Conservation (phyloP, 1,284 basidiomycete genomes). For the Rhodotorula glutinis region DNA sequence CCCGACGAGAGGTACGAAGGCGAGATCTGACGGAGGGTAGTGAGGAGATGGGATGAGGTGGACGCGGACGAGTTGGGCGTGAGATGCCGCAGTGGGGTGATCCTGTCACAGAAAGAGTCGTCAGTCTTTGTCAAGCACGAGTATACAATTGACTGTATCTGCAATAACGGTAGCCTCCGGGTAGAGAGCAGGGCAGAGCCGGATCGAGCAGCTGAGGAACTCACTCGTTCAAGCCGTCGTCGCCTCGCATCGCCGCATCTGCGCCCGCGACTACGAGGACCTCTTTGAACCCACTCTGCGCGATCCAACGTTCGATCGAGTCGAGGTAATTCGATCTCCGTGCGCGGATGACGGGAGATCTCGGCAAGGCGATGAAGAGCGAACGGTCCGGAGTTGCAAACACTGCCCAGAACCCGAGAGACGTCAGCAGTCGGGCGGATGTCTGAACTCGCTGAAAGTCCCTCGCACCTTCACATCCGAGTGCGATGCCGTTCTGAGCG, state of each 20-base stretch:
- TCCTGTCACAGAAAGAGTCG: not conserved
- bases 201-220: too few species aligned
- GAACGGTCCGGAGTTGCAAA: constrained; percentile 7
- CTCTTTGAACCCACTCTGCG: constrained; percentile 10
- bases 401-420: not conserved
- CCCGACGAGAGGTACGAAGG: constrained; percentile 55
- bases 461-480: constrained; percentile 25
- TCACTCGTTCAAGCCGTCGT: constrained; percentile 27
- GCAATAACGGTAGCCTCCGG: too few species aligned
- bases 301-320: constrained; percentile 12
- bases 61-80: constrained; percentile 48
- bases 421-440: too few species aligned
- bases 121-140: too few species aligned
- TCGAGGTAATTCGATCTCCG: constrained; percentile 23
- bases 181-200: too few species aligned
- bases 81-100: constrained; percentile 24
- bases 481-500: constrained; percentile 15
- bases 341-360: constrained; percentile 33
- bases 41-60: constrained; percentile 51
- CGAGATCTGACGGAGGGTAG: constrained; percentile 56
- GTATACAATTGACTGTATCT: too few species aligned
- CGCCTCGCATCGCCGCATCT: constrained; percentile 29
- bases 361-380: constrained; percentile 30
- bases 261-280: constrained; percentile 24
- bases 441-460: accelerated